Evolutionary conservation across 2,329 filamentous ascomycete species (phyloP), one percentile per base, ranked within the genome.

Genomic region (Rutstroemia sp.): DNA sequence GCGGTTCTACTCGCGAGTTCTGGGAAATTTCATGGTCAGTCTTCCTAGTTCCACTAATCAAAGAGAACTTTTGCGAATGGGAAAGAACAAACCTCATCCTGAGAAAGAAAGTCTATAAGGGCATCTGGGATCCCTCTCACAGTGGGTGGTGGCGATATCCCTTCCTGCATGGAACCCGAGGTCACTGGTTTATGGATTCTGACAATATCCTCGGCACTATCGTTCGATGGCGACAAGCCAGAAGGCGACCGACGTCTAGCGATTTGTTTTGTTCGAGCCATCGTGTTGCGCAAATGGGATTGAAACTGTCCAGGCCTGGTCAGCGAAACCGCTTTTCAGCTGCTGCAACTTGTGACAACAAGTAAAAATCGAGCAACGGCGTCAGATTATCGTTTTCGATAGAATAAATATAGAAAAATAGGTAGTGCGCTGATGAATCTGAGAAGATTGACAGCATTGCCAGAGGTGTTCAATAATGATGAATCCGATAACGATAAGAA

Each of bases 81-180:
- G 14, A 17, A 17, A 42, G 16, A 47, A 47, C 44, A 16, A 27
- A 49, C 34, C 34, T 49, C 47, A 17, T 19, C 41, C 6, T 51
- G 23, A n/a, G 45, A 52, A 10, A 63, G 44, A 44, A 61, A 67
- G 23, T 61, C 47, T 39, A 67, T 58, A 7, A 66, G 56, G 14
- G 51, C 51, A 54, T 63, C 61, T 25, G 58, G 51, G 23, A 65
- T 12, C 23, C 61, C 61, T 16, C 41, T 52, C 8, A 41, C 25
- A 38, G 48, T 30, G 5, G 23, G 19, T 25, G 14, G 6, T 23
- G 19, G 19, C 21, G 6, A 47, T 25, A 4, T 27, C 8, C 21
- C 44, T 23, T 16, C 12, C 14, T 23, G 10, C 23, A 8, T 27
- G n/a, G 30, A 34, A 34, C 7, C 12, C 7, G 19, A n/a, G 2